Conservation (phyloP, 306 rosid species). For the Sicyos baderoa region DNA sequence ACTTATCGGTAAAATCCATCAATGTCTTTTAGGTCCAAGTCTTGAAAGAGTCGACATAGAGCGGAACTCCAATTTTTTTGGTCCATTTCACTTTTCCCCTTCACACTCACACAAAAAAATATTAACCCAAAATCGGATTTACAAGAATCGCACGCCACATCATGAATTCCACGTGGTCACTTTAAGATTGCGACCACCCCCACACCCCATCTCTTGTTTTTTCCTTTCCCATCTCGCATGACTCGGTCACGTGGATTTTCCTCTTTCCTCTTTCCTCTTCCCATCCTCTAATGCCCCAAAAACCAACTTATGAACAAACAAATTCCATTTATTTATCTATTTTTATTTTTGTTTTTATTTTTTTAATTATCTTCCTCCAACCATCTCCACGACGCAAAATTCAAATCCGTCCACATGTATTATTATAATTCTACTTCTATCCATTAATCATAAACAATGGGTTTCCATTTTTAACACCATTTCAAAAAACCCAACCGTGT, state of each 20-base stretch:
- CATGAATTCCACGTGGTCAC: constrained; percentile 27
- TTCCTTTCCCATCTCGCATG: constrained; percentile 17
- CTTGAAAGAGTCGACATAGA: too few species aligned
- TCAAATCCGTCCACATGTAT: too few species aligned
- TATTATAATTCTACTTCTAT: background rate
- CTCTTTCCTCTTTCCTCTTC: background rate
- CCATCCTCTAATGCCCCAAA: background rate
- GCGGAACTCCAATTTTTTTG: too few species aligned
- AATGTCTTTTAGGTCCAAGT: too few species aligned
- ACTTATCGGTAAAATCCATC: too few species aligned
- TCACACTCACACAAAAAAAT: background rate
- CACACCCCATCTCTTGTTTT: background rate
- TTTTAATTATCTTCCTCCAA: too few species aligned
- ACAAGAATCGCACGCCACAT: constrained; percentile 15
- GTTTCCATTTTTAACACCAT: background rate
- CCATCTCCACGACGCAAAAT: too few species aligned
- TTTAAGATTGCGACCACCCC: constrained; percentile 8
- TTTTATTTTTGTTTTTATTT: too few species aligned
- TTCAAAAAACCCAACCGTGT: background rate
- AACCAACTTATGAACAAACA: background rate
- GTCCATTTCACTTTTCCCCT: too few species aligned
- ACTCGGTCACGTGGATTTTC: constrained; percentile 20
- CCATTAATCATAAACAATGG: background rate
- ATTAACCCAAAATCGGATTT: background rate
- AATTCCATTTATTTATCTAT: background rate